Percentiles rank a stretch among this genome's conserved stretches.
Evolutionary conservation across 2,329 filamentous ascomycete species (phyloP).

Genomic region (Orbilia ellipsospora): DNA sequence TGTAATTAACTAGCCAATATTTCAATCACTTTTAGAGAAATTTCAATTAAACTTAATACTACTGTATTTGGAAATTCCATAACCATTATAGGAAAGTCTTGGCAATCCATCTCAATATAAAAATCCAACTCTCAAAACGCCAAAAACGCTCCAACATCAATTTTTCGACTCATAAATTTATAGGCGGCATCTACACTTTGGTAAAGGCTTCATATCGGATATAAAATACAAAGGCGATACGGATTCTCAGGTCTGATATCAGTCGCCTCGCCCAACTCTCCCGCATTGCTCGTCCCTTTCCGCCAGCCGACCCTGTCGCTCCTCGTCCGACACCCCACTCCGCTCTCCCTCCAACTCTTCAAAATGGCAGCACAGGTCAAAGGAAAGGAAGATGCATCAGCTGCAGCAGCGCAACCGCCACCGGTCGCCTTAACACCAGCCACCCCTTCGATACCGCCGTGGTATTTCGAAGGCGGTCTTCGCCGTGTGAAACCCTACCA

Average conservation of each 20-base stretch:
- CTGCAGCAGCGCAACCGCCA: slow-evolving; percentile 10
- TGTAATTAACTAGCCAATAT: too few relatives aligned
- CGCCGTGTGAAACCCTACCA: slow-evolving; percentile 87
- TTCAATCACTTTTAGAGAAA: too few relatives aligned
- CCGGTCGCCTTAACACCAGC: slow-evolving; percentile 34
- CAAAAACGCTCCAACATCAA: too few relatives aligned
- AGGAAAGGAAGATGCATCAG: not conserved
- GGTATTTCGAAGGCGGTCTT: slow-evolving; percentile 84
- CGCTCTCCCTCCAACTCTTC: slow-evolving; percentile 37
- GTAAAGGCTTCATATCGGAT: too few relatives aligned
- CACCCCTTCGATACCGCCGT: slow-evolving; percentile 67
- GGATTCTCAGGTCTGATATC: slow-evolving; percentile 25
- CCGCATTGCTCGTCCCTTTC: slow-evolving; percentile 31
- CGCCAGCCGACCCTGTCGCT: slow-evolving; percentile 35
- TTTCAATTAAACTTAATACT: too few relatives aligned
- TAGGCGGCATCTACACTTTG: too few relatives aligned
- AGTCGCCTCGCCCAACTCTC: not conserved
- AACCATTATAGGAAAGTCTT: too few relatives aligned
- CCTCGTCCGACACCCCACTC: slow-evolving; percentile 46
- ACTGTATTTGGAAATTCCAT: too few relatives aligned
- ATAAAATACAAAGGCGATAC: slow-evolving; percentile 5
- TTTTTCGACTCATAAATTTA: too few relatives aligned
- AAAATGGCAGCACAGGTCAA: slow-evolving; percentile 32
- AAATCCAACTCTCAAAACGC: too few relatives aligned
- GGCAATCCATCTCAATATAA: too few relatives aligned